Conservation (phyloP, 768 basidiomycete genomes). For the Leccinellum luteum region DNA sequence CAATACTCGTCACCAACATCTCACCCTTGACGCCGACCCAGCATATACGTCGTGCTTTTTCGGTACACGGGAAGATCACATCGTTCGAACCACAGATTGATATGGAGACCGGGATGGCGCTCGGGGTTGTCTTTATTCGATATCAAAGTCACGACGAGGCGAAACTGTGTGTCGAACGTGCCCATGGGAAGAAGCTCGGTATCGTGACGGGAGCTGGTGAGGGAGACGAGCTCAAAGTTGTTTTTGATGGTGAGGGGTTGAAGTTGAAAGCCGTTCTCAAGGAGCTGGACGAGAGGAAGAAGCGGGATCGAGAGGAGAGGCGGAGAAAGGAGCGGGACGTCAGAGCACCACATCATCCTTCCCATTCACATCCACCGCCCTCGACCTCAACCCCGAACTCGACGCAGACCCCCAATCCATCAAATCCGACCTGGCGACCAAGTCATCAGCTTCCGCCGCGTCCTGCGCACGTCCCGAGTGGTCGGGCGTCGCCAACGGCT, state of each 20-base stretch:
- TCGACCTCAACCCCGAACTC: slow-evolving; percentile 28
- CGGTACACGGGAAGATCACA: slow-evolving; percentile 55
- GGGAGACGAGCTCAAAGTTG: slow-evolving; percentile 69
- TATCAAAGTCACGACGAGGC: slow-evolving; percentile 69
- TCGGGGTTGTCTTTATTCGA: slow-evolving; percentile 79
- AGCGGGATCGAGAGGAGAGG: slow-evolving; percentile 47
- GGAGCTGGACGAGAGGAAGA: slow-evolving; percentile 54
- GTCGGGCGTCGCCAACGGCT: slow-evolving; percentile 27
- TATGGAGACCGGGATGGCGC: slow-evolving; percentile 70
- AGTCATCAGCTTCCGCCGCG: slow-evolving; percentile 31
- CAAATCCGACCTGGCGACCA: slow-evolving; percentile 20
- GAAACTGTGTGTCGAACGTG: slow-evolving; percentile 57
- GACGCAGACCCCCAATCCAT: slow-evolving; percentile 22
- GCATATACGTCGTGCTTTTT: slow-evolving; percentile 65
- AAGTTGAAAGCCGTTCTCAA: slow-evolving; percentile 62
- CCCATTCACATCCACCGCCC: slow-evolving; percentile 11
- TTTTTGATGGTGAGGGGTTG: slow-evolving; percentile 74
- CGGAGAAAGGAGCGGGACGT: slow-evolving; percentile 39
- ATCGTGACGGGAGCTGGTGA: slow-evolving; percentile 39
- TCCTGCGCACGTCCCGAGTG: slow-evolving; percentile 23
- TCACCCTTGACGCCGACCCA: slow-evolving; percentile 68
- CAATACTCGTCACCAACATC: slow-evolving; percentile 70
- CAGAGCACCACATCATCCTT: slow-evolving; percentile 16
- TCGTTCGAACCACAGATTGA: slow-evolving; percentile 80
- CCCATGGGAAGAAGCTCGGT: slow-evolving; percentile 63